Evolutionary conservation across 306 rosid species (phyloP), one percentile per base, ranked within the genome.

Genomic region (Prunus mongolica): DNA sequence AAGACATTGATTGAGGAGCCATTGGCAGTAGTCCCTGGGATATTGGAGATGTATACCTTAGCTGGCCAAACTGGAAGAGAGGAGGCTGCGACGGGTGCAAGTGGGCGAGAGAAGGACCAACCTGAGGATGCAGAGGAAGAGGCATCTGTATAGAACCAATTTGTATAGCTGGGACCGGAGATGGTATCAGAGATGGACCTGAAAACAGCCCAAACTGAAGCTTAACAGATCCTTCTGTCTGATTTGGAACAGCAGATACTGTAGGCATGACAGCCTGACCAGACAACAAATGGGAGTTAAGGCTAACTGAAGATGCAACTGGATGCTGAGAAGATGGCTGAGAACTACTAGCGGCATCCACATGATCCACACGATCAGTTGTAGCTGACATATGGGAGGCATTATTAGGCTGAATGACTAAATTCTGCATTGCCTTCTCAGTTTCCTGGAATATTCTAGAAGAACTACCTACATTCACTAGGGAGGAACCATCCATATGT

Each of bases 71-170:
- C 84, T 92, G 98, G 87, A 95, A 95, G 58, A 92, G 87, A 75
- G 97, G 98, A 80, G 96, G 81, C 79, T 86, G 96, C 10, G 98
- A 86, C 10, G 86, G 83, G 76, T 90, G 96, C 93, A 92, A 86
- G 74, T 89, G 96, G 76, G 87, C 76, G 61, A 86, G 83, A 63
- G 97, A 86, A 69, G 93, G 81, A 28, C 90, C 89, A 73, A 91
- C 89, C 72, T 89, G 97, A 30, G 93, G 89, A 84, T 90, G 97
- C 82, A 95, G 77, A 85, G 88, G 97, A 78, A 95, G 86, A 78
- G 98, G 98, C 98, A 95, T 95, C 91, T 92, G 98, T 82, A 95
- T 95, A 80, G 97, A 92, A 69, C 98, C 98, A 72, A 95, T 95
- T 78, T 95, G 98, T 71, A 95, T 95, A 60, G 98, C 95, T 62